phyloP scores from a whole-genome alignment of 1,139 yeast species.

The Protomyces macrosporus region DNA sequence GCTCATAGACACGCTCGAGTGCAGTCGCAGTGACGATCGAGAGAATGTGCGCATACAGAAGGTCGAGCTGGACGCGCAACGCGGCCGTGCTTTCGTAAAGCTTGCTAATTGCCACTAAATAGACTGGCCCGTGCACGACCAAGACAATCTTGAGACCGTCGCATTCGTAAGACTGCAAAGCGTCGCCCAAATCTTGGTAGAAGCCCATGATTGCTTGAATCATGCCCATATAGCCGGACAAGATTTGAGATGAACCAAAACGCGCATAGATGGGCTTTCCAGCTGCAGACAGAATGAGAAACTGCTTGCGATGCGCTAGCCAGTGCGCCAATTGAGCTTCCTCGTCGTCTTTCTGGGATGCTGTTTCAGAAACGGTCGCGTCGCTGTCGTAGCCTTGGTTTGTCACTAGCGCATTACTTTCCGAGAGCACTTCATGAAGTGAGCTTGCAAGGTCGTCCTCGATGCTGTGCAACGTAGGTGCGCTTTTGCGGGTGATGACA shows the following conservation, averaged over 20 bases:
- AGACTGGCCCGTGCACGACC: constrained; percentile 60
- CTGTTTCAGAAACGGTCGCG: neutral
- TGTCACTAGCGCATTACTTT: neutral
- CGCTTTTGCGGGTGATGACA: neutral
- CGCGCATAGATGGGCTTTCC: constrained; percentile 89
- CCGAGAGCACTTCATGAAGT: neutral
- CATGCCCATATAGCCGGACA: constrained; percentile 66
- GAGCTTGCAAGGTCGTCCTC: constrained; percentile 1
- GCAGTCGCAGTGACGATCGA: constrained; percentile 75
- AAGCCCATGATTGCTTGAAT: constrained; percentile 46
- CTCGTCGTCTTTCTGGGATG: constrained; percentile 3
- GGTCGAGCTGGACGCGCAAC: constrained; percentile 59
- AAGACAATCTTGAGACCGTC: constrained; percentile 55
- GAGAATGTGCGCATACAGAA: constrained; percentile 72
- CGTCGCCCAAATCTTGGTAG: constrained; percentile 34
- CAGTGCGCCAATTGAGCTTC: constrained; percentile 36
- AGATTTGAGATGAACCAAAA: constrained; percentile 66
- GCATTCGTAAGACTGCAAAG: constrained; percentile 41
- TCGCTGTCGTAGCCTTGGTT: neutral
- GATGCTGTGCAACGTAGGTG: constrained; percentile 2
- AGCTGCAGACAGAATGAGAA: constrained; percentile 77
- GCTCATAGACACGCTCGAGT: constrained; percentile 60
- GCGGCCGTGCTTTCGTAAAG: constrained; percentile 47
- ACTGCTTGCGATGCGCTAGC: constrained; percentile 55
- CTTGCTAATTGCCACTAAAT: constrained; percentile 67